Conservation (phyloP, 2,329 filamentous ascomycete species). For the Hypoxylon sp. region DNA sequence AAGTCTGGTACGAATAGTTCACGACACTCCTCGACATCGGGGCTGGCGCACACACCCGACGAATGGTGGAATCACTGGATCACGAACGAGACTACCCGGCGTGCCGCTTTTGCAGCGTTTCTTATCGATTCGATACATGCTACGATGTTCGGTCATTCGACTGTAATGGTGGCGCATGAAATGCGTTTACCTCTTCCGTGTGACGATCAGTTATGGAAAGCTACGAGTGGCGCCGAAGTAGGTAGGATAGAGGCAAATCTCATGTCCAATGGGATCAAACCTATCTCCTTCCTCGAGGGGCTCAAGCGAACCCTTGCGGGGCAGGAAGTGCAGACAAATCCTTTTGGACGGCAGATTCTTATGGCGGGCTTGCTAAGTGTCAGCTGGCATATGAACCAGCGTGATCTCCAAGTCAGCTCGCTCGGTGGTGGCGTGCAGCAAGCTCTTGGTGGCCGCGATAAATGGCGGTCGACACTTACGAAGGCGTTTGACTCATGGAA, state of each 20-base stretch:
- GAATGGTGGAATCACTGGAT: slow-evolving; percentile 99
- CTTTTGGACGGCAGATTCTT: slow-evolving; percentile 91
- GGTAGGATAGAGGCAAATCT: slow-evolving; percentile 85
- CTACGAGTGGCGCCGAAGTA: slow-evolving; percentile 88
- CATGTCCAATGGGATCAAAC: slow-evolving; percentile 84
- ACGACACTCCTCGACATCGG: slow-evolving; percentile 73
- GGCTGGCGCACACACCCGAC: slow-evolving; percentile 77
- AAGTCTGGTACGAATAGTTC: slow-evolving; percentile 65
- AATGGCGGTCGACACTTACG: slow-evolving; percentile 89
- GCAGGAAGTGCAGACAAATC: slow-evolving; percentile 90
- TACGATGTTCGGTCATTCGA: slow-evolving; percentile 97
- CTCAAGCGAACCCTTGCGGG: slow-evolving; percentile 90
- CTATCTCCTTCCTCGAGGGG: slow-evolving; percentile 89
- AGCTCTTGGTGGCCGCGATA: slow-evolving; percentile 87
- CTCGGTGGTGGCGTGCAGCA: slow-evolving; percentile 80
- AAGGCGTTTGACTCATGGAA: slow-evolving; percentile 96
- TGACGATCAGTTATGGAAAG: slow-evolving; percentile 93
- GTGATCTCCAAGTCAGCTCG: slow-evolving; percentile 92
- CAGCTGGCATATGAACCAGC: slow-evolving; percentile 97
- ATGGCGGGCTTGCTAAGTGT: slow-evolving; percentile 96
- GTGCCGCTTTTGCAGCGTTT: slow-evolving; percentile 94
- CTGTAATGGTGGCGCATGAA: slow-evolving; percentile 97
- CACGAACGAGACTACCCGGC: slow-evolving; percentile 88
- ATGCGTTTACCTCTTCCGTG: slow-evolving; percentile 92
- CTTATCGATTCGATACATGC: slow-evolving; percentile 96